Evolutionary conservation across 371 early-diverging fungal genomes (phyloP).

Genomic region (Mucor saturninus): DNA sequence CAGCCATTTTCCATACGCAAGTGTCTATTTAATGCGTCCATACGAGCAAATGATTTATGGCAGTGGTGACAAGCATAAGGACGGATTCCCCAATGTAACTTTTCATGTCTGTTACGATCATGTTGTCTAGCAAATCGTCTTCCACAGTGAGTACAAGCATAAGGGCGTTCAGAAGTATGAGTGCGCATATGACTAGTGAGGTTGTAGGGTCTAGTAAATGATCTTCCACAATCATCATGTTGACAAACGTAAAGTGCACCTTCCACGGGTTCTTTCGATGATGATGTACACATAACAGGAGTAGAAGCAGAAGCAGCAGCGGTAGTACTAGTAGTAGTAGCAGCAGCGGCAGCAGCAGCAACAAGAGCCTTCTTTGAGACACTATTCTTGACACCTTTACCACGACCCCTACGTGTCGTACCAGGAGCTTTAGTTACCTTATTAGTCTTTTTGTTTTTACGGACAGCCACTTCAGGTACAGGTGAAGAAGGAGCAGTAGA

Average conservation of each 20-base stretch:
- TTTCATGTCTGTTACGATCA: conserved; percentile 64
- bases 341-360: conserved; percentile 15
- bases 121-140: conserved; percentile 62
- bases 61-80: conserved; percentile 63
- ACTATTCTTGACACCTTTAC: conserved; percentile 32
- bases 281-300: conserved; percentile 1
- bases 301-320: conserved; percentile 1
- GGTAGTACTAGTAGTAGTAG: neutral
- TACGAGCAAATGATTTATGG: conserved; percentile 59
- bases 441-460: conserved; percentile 19
- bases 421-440: conserved; percentile 21
- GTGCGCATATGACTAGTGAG: conserved; percentile 85
- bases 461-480: conserved; percentile 10
- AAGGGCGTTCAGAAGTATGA: conserved; percentile 85
- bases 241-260: conserved; percentile 32
- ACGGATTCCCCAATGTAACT: conserved; percentile 59
- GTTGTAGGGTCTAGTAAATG: conserved; percentile 74
- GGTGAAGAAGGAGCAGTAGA: conserved; percentile 16
- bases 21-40: conserved; percentile 76
- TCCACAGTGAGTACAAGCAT: conserved; percentile 53
- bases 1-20: conserved; percentile 69
- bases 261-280: conserved; percentile 24
- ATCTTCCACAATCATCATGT: conserved; percentile 65
- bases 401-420: conserved; percentile 29
- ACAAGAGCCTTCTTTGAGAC: conserved; percentile 10